Evolutionary conservation across 805 yeast species (phyloP), one percentile per base, ranked within the genome.

Genomic region (Diddensiella santjacobensis): DNA sequence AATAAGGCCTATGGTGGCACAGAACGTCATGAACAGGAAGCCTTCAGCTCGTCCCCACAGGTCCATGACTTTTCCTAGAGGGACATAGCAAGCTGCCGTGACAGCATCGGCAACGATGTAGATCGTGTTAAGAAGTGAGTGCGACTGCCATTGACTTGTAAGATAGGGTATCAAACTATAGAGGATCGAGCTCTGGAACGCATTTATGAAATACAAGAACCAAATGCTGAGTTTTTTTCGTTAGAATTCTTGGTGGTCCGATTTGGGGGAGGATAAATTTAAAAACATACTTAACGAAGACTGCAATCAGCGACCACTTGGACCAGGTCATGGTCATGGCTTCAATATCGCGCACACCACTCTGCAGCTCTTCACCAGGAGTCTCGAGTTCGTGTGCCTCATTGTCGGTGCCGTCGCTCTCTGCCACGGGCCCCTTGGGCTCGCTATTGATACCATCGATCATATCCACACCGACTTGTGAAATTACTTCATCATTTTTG

Each of bases 41-140:
- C 79, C 65, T 53, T 74, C 74, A 31, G 77, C 57, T 62, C 85
- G 72, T 8, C 85, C 85, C 58, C 77, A 79, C 15, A 72, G 64
- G 58, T 80, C 83, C 5, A 80, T 71, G 31, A 79, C 61, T 57
- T 83, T 67, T 15, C 84, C 83, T 53, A 56, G 22, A 4, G 58
- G 55, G 11, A 54, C 53, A 19, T 55, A 26, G 23, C 24, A 19
- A 4, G 26, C n/a, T 13, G 33, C 45, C 6, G 33, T 26, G 6
- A 42, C 30, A 5, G 26, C 19, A 20, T 26, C 26, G 5, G 45
- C 24, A 8, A 42, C 53, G 31, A 66, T 62, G 6, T 44, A 42
- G 15, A 67, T 66, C 13, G 70, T 65, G 15, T 56, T 46, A 33
- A 65, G 43, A 33, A 59, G 59, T 2, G 70, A 65, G 43, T 69